These are phyloP conservation scores for Prorocentrum cordatum DNA, from an alignment of 169 alveolate genomes.

Conservation along the genomic window DNA sequence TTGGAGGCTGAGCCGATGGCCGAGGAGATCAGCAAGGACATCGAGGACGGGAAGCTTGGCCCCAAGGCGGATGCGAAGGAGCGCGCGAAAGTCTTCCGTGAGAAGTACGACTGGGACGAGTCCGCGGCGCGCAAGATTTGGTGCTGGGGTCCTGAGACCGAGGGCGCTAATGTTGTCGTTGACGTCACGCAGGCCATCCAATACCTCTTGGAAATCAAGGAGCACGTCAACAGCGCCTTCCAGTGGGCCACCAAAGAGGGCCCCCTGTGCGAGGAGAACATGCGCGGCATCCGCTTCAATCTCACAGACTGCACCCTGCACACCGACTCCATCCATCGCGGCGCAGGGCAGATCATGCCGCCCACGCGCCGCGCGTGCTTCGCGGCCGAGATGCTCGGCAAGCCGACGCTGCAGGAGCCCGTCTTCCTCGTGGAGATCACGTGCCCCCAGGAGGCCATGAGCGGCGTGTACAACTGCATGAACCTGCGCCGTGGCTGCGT, in stretches of 20 bases:
- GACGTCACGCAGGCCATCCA: slow-evolving; percentile 96
- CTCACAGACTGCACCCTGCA: slow-evolving; percentile 95
- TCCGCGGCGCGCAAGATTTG: slow-evolving; percentile 95
- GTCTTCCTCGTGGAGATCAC: slow-evolving; percentile 94
- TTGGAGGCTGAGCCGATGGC: slow-evolving; percentile 54
- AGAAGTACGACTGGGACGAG: slow-evolving; percentile 94
- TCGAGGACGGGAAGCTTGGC: slow-evolving; percentile 89
- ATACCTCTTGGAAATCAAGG: slow-evolving; percentile 97
- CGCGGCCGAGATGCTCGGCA: slow-evolving; percentile 74
- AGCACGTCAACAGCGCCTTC: slow-evolving; percentile 96
- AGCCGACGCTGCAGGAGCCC: slow-evolving; percentile 97
- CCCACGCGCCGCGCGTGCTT: slow-evolving; percentile 54
- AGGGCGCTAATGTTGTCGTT: slow-evolving; percentile 96
- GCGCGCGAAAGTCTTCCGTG: slow-evolving; percentile 85
- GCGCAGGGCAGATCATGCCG: slow-evolving; percentile 99
- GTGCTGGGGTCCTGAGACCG: slow-evolving; percentile 99
- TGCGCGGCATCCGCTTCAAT: slow-evolving; percentile 98
- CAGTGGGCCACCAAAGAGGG: slow-evolving; percentile 99
- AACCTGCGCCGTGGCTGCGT: slow-evolving; percentile 94
- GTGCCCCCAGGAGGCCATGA: slow-evolving; percentile 88
- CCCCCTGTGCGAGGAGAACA: slow-evolving; percentile 95
- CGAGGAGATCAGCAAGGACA: slow-evolving; percentile 70
- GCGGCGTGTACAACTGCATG: slow-evolving; percentile 75
- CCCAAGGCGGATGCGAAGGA: slow-evolving; percentile 92
- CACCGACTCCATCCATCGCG: slow-evolving; percentile 99